Percentiles rank a stretch among this genome's conserved stretches.
phyloP scores from a whole-genome alignment of 441 rosid species.

The Erodium moschatum region DNA sequence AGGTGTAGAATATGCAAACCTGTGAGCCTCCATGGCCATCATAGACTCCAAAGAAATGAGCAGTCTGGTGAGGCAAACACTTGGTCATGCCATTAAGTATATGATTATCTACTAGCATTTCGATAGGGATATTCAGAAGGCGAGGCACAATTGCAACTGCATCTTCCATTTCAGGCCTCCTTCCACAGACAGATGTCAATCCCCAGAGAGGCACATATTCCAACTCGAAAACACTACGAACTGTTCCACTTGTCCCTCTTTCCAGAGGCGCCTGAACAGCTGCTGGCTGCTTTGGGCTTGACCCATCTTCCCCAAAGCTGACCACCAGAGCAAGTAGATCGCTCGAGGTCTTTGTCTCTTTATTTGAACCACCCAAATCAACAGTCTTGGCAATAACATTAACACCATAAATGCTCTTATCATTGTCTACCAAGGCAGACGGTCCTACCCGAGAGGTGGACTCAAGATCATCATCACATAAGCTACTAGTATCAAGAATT shows the following conservation, averaged over 20 bases:
- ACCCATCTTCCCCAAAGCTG: conserved; percentile 21
- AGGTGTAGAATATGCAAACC: conserved; percentile 28
- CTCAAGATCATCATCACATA: conserved; percentile 58
- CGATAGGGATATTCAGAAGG: conserved; percentile 53
- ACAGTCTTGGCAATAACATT: conserved; percentile 32
- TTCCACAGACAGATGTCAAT: conserved; percentile 57
- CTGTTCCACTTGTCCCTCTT: conserved; percentile 31
- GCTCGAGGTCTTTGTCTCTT: conserved; percentile 18
- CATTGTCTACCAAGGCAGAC: conserved; percentile 22
- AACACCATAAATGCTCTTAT: conserved; percentile 9
- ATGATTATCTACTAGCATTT: conserved; percentile 50
- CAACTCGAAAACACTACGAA: conserved; percentile 66
- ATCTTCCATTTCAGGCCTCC: conserved; percentile 96
- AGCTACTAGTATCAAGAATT: conserved; percentile 47
- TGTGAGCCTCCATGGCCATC: conserved; percentile 95
- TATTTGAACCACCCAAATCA: conserved; percentile 23
- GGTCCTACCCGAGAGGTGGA: conserved; percentile 34
- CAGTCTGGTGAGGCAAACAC: conserved; percentile 42
- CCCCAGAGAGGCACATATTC: conserved; percentile 86
- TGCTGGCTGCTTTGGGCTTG: conserved; percentile 37
- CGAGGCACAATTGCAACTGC: conserved; percentile 55
- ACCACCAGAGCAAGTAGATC: conserved; percentile 25
- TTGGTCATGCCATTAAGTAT: conserved; percentile 44
- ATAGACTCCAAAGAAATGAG: conserved; percentile 80
- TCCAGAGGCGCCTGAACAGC: conserved; percentile 45